Evolutionary conservation across 2,329 filamentous ascomycete genomes (phyloP).

Genomic region (Cladophialophora bantiana): DNA sequence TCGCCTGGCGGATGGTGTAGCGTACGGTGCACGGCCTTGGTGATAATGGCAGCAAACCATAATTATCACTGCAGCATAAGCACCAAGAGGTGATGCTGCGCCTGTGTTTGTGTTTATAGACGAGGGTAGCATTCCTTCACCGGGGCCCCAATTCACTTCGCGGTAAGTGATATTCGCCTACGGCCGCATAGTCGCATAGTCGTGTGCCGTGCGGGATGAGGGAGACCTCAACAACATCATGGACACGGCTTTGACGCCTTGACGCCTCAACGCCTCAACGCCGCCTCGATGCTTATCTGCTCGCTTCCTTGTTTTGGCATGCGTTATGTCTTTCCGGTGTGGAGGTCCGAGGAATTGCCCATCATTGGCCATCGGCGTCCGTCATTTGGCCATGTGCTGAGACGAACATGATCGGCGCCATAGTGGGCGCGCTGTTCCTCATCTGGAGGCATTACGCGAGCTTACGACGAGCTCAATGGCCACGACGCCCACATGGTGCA

Average conservation of each 20-base stretch:
- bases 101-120: not conserved
- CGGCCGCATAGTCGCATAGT: not conserved
- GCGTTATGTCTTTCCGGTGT: not conserved
- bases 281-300: not conserved
- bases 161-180: too few species aligned
- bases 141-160: too few species aligned
- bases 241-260: too few species aligned
- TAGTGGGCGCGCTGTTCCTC: slow-evolving; percentile 9
- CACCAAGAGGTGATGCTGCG: not conserved
- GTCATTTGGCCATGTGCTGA: not conserved
- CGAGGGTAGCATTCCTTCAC: not conserved
- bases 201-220: not conserved
- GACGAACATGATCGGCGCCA: not conserved
- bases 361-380: too few species aligned
- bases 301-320: not conserved
- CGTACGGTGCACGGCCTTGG: not conserved
- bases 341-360: too few species aligned
- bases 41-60: slow-evolving; percentile 5
- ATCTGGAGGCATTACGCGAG: slow-evolving; percentile 32
- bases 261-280: not conserved
- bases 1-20: not conserved
- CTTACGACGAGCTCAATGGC: slow-evolving; percentile 10
- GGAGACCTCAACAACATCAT: not conserved
- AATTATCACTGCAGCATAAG: slow-evolving; percentile 14
- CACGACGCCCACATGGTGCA: too few species aligned